phyloP scores from a whole-genome alignment of 2,329 filamentous ascomycete species.

The Penicillium vulpinum region DNA sequence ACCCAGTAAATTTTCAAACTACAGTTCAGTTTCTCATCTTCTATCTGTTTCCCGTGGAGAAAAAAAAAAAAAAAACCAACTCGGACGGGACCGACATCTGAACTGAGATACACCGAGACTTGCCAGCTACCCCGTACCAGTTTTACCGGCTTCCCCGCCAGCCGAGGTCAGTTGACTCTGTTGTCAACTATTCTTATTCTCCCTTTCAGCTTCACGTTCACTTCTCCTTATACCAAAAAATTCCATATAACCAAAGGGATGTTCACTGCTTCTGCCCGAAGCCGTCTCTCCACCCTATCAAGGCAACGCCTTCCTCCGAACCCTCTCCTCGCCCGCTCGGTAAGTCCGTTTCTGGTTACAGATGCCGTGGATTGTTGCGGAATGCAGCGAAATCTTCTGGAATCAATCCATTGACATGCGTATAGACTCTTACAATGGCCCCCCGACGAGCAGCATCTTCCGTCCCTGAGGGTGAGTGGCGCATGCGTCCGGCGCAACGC shows the following conservation, averaged over 20 bases:
- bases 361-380: neutral
- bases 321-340: conserved; percentile 36
- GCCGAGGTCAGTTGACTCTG: conserved; percentile 21
- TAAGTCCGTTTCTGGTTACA: conserved; percentile 22
- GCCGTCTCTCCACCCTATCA: conserved; percentile 44
- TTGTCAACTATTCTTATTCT: conserved; percentile 9
- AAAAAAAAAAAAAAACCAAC: neutral
- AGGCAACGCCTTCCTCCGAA: conserved; percentile 40
- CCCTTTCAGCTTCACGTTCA: conserved; percentile 14
- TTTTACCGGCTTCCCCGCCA: conserved; percentile 18
- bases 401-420: conserved; percentile 12
- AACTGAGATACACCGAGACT: neutral
- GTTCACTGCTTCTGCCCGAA: conserved; percentile 47
- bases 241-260: conserved; percentile 34
- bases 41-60: conserved; percentile 9
- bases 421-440: conserved; percentile 42
- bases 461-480: conserved; percentile 47
- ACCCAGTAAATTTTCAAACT: neutral
- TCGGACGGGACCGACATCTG: conserved; percentile 17
- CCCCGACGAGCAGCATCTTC: conserved; percentile 46
- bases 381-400: neutral
- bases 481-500: conserved; percentile 17
- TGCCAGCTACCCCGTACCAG: conserved; percentile 1
- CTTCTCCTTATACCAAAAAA: conserved; percentile 8
- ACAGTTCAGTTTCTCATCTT: neutral